A percentile compares a stretch with the other conserved stretches of the same genome.
Conservation (phyloP, 345 rosid genomes). For the Sonneratia alba region DNA sequence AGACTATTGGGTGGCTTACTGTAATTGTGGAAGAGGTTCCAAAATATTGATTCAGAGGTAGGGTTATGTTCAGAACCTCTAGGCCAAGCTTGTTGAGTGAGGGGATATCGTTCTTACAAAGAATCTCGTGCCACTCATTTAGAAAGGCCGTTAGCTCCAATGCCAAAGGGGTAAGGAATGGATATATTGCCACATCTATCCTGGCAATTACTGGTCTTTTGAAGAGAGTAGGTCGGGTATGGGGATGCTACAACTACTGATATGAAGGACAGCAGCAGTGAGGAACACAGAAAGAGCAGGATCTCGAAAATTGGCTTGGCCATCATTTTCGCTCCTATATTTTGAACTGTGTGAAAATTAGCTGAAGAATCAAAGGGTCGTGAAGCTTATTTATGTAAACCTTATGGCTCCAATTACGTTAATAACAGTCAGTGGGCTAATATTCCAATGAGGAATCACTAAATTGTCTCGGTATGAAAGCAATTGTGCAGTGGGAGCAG, state of each 20-base stretch:
- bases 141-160: constrained; percentile 11
- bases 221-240: background rate
- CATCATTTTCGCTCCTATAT: background rate
- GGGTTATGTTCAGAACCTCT: background rate
- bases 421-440: no score
- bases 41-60: background rate
- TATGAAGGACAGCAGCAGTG: background rate
- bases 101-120: background rate
- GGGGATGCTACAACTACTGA: background rate
- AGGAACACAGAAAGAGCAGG: background rate
- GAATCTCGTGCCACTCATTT: constrained; percentile 11
- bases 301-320: background rate
- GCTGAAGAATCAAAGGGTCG: no score
- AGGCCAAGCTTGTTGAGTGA: background rate
- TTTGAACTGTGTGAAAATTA: no score
- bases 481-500: no score
- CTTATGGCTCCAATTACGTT: no score
- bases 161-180: constrained; percentile 12
- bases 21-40: background rate
- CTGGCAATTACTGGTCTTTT: background rate
- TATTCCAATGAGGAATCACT: no score
- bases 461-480: no score
- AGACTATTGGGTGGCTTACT: background rate
- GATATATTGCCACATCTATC: constrained; percentile 1
- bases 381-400: no score